These are phyloP conservation scores for Cylindrotheca closterium DNA, from an alignment of 108 stramenopile genomes.

Conservation along the genomic window DNA sequence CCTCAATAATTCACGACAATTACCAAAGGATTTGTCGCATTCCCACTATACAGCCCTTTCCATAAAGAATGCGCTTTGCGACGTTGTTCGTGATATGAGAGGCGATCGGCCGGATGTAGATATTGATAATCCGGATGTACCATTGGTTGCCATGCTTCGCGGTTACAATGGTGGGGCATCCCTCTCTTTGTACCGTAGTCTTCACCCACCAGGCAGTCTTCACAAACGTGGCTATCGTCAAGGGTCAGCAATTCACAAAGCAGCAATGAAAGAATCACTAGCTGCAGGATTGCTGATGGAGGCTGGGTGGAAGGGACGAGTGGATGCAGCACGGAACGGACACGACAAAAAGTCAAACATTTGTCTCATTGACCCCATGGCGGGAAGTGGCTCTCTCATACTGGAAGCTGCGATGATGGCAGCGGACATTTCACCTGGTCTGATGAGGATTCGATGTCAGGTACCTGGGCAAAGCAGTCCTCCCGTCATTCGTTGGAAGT, in stretches of 20 bases:
- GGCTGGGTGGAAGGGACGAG: conserved; percentile 61
- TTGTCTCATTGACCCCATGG: conserved; percentile 77
- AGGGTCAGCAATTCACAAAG: conserved; percentile 55
- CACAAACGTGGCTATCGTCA: conserved; percentile 69
- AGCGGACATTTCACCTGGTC: conserved; percentile 73
- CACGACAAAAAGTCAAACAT: conserved; percentile 3
- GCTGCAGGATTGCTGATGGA: conserved; percentile 74
- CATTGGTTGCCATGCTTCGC: conserved; percentile 59
- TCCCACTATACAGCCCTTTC: conserved; percentile 76
- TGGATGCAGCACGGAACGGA: conserved; percentile 29
- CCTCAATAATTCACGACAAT: conserved; percentile 40
- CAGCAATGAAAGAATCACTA: conserved; percentile 84
- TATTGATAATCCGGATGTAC: conserved; percentile 71
- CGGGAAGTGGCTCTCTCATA: conserved; percentile 73
- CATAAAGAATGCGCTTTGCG: conserved; percentile 80
- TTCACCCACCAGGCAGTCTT: conserved; percentile 66
- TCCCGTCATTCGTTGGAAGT: conserved; percentile 74
- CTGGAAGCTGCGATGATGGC: conserved; percentile 80
- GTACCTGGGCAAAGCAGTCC: conserved; percentile 51
- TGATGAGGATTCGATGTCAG: conserved; percentile 59
- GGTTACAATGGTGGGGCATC: conserved; percentile 34
- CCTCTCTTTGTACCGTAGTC: conserved; percentile 63
- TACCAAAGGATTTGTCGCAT: conserved; percentile 75
- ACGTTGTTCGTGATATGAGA: conserved; percentile 65
- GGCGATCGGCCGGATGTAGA: conserved; percentile 75